Evolutionary conservation across 2,329 filamentous ascomycete genomes (phyloP).

Genomic region (Xylariaceae sp.): DNA sequence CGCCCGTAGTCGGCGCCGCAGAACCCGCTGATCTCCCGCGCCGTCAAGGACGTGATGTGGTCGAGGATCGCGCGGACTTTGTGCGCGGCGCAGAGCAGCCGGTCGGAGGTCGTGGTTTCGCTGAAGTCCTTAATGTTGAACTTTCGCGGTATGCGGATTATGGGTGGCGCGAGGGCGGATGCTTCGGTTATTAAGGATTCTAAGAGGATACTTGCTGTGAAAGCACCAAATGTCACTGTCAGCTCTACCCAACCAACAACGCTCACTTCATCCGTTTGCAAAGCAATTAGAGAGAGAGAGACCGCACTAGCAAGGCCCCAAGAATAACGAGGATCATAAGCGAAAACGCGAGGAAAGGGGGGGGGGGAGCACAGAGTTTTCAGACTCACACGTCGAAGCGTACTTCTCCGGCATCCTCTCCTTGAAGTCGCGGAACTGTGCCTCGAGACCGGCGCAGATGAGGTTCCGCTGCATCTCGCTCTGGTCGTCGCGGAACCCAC

Average conservation of each 20-base stretch:
- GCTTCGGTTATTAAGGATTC: constrained; percentile 47
- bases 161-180: constrained; percentile 48
- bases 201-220: constrained; percentile 44
- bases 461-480: constrained; percentile 51
- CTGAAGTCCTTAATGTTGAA: background rate
- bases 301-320: no score
- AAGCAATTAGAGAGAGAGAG: no score
- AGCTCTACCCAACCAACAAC: background rate
- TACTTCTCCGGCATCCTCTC: constrained; percentile 44
- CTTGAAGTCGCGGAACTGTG: constrained; percentile 53
- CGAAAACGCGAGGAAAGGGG: constrained; percentile 2
- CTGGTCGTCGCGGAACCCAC: constrained; percentile 32
- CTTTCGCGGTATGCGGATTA: constrained; percentile 39
- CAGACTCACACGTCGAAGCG: constrained; percentile 34
- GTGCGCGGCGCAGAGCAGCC: constrained; percentile 33
- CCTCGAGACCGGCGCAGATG: constrained; percentile 55
- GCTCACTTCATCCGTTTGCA: background rate
- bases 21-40: constrained; percentile 46
- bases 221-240: background rate
- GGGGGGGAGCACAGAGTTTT: background rate
- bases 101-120: constrained; percentile 31
- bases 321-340: constrained; percentile 10
- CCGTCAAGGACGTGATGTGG: constrained; percentile 35
- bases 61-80: constrained; percentile 44
- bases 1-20: constrained; percentile 52